phyloP scores from a whole-genome alignment of 2,329 filamentous ascomycete species.

The Pseudogymnoascus sp. region DNA sequence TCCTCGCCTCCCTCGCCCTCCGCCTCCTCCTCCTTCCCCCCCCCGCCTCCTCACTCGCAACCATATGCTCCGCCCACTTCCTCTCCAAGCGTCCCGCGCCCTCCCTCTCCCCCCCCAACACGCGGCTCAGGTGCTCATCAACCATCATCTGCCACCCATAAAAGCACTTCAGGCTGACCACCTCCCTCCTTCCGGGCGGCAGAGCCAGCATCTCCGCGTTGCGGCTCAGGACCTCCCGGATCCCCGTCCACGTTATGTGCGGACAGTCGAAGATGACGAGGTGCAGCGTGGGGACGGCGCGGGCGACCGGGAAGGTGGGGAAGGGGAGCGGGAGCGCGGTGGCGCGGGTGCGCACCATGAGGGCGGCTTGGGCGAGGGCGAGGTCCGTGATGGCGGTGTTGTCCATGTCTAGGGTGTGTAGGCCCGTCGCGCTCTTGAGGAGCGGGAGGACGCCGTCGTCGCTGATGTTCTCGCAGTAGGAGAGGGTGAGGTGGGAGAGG shows the following conservation, averaged over 20 bases:
- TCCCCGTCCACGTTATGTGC: constrained; percentile 85
- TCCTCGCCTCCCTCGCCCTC: too few species aligned
- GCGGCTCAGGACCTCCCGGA: constrained; percentile 75
- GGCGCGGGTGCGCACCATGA: constrained; percentile 63
- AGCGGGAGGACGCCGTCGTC: constrained; percentile 78
- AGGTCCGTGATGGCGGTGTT: constrained; percentile 88
- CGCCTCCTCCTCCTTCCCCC: too few species aligned
- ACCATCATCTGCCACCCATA: constrained; percentile 94
- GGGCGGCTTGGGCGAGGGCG: constrained; percentile 73
- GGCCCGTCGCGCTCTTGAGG: constrained; percentile 61
- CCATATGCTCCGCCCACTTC: constrained; percentile 94
- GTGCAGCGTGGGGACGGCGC: constrained; percentile 46
- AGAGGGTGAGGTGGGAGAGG: constrained; percentile 76
- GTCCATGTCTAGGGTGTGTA: constrained; percentile 75
- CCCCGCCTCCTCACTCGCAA: too few species aligned
- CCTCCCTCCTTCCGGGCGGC: constrained; percentile 49
- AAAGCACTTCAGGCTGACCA: constrained; percentile 85
- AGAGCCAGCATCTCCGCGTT: constrained; percentile 64
- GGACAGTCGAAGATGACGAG: constrained; percentile 86
- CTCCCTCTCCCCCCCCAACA: constrained; percentile 65
- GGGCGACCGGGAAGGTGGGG: constrained; percentile 24
- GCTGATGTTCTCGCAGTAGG: constrained; percentile 79
- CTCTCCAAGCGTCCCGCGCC: constrained; percentile 72
- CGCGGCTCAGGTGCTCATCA: constrained; percentile 83
- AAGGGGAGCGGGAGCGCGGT: constrained; percentile 20